Conservation (phyloP, 2,329 filamentous ascomycete genomes). For the Dendryphion nanum region DNA sequence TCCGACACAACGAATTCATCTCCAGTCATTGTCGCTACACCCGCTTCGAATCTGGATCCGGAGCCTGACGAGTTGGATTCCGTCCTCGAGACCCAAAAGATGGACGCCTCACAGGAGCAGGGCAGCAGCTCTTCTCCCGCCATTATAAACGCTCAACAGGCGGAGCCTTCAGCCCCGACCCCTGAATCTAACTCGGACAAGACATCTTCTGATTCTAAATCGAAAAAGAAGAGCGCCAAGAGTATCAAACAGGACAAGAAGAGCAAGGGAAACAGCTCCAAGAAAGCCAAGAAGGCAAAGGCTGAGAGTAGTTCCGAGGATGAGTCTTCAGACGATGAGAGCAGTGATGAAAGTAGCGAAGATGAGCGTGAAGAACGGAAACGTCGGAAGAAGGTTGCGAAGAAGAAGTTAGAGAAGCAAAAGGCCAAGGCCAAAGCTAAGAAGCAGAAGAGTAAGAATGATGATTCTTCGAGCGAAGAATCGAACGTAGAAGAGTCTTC, state of each 20-base stretch:
- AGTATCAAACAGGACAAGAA: not conserved
- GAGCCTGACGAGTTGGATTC: constrained; percentile 2
- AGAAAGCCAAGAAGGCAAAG: not conserved
- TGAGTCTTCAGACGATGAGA: not conserved
- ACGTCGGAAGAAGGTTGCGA: constrained; percentile 8
- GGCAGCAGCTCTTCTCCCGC: no score
- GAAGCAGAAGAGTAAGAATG: constrained; percentile 16
- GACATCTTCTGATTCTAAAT: not conserved
- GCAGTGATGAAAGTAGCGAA: constrained; percentile 5
- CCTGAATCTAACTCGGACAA: not conserved
- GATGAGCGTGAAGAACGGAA: constrained; percentile 9
- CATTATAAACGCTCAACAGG: no score
- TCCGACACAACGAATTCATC: not conserved
- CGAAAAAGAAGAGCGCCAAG: not conserved
- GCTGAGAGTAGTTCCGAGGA: not conserved
- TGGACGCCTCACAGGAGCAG: no score
- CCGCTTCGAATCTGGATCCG: not conserved
- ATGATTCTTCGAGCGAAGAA: constrained; percentile 13
- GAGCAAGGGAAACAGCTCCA: not conserved
- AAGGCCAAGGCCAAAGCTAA: constrained; percentile 16
- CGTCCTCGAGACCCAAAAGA: no score
- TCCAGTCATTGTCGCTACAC: constrained; percentile 1
- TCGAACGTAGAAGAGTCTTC: no score
- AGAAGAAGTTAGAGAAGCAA: constrained; percentile 9
- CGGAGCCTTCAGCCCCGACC: not conserved